A percentile compares a stretch with the other conserved stretches of the same genome.
Evolutionary conservation across 2,329 filamentous ascomycete genomes (phyloP).

Genomic region (Blastomyces emzantsi): DNA sequence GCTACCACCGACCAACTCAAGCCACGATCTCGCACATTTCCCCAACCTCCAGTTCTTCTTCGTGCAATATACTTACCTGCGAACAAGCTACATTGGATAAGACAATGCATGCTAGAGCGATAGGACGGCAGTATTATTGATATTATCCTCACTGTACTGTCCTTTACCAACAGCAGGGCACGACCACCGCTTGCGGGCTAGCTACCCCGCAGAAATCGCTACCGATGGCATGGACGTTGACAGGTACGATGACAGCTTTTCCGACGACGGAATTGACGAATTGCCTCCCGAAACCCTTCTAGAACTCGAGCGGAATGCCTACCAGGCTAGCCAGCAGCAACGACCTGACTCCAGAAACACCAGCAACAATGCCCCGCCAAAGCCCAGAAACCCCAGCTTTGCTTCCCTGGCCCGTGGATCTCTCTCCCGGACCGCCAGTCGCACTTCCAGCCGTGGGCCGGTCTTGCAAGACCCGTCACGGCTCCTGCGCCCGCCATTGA

Average conservation of each 20-base stretch:
- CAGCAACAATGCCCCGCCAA: slow-evolving; percentile 5
- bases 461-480: slow-evolving; percentile 13
- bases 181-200: neutral
- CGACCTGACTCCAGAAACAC: slow-evolving; percentile 16
- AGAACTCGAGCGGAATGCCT: slow-evolving; percentile 40
- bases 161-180: neutral
- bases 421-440: slow-evolving; percentile 7
- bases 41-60: neutral
- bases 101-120: neutral
- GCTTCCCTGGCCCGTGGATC: slow-evolving; percentile 2
- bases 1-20: too few species aligned
- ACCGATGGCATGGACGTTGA: slow-evolving; percentile 38
- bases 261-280: slow-evolving; percentile 39
- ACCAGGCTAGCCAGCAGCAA: slow-evolving; percentile 34
- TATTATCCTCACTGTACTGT: neutral
- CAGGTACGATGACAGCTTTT: slow-evolving; percentile 41
- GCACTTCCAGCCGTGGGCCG: slow-evolving; percentile 4
- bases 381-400: slow-evolving; percentile 6
- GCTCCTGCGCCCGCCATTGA: slow-evolving; percentile 24
- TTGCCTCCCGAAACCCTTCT: slow-evolving; percentile 36
- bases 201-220: slow-evolving; percentile 10
- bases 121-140: neutral
- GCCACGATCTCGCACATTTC: neutral
- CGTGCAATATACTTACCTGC: neutral
- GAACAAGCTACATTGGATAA: slow-evolving; percentile 4